Base-by-base conservation (phyloP, 768 basidiomycete genomes). In the Suillus variegatus region DNA sequence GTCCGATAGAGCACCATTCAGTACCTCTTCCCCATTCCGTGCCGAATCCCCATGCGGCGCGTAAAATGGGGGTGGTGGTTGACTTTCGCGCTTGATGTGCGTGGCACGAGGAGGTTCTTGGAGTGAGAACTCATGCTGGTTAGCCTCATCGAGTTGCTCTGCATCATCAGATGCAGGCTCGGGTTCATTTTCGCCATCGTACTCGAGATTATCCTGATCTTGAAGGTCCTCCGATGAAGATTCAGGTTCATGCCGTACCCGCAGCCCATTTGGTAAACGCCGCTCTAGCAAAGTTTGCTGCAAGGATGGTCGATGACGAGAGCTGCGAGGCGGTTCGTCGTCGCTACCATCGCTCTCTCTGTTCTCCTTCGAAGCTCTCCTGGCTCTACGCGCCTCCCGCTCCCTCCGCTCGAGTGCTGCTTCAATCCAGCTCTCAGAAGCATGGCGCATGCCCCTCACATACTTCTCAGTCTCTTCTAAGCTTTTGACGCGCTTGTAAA, bases 381-480 rank as follows among this genome's bases (percentile, higher is more conserved):
- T 25, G 10, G 36, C 35, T 22, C 25, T 38, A 22, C 40, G 46
- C 6, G 57, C 57, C n/a, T 46, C 46, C 58, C 38, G 20, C 32
- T 49, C 44, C 20, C 35, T 65, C 61, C n/a, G 35, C 35, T 62
- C n/a, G 49, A 67, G n/a, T 9, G 10, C 35, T 0, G n/a, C 32
- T 49, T 68, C 68, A 8, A 71, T 74, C 61, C 65, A 72, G 2
- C 52, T 70, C 64, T 80, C 79, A 2, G 80, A 80, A 32, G 70
- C 76, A 63, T 79, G 69, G 25, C 75, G 76, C 81, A 81, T 83
- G 64, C 69, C 69, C 57, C 67, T 68, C 67, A 83, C 70, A 49
- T 80, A 72, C 54, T 73, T 70, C 61, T 84, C 83, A 32, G 82
- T 76, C 62, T 75, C 72, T 16, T 71, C 64, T 20, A 87, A 69